Conservation (phyloP, 176 grass and related monocot genomes). For the Oryza nivara region DNA sequence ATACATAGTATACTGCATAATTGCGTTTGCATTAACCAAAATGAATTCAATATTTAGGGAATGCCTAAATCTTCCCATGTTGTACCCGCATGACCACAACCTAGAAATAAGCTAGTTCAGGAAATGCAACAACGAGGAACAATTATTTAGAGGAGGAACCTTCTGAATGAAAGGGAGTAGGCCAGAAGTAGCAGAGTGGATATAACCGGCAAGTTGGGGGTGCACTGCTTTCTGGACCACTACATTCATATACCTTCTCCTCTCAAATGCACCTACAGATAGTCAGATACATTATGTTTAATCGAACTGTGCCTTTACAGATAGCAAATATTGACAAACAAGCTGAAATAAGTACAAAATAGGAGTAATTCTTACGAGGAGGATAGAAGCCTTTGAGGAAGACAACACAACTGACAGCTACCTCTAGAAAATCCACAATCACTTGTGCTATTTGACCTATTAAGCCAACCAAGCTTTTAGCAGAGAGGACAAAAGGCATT, state of each 20-base stretch:
- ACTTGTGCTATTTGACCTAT: slow-evolving; percentile 80
- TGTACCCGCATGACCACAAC: background rate
- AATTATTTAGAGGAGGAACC: slow-evolving; percentile 57
- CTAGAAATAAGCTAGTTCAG: background rate
- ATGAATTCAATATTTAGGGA: background rate
- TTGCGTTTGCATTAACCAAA: background rate
- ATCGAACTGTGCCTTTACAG: slow-evolving; percentile 21
- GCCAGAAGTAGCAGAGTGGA: slow-evolving; percentile 63
- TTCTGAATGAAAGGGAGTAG: slow-evolving; percentile 84
- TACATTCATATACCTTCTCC: slow-evolving; percentile 98
- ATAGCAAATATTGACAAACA: background rate
- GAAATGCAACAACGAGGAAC: background rate
- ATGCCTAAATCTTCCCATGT: background rate
- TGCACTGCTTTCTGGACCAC: slow-evolving; percentile 90
- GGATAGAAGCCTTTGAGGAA: slow-evolving; percentile 95
- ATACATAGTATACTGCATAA: background rate
- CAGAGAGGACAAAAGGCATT: slow-evolving; percentile 6
- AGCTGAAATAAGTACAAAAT: slow-evolving; percentile 33
- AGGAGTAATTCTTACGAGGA: slow-evolving; percentile 50
- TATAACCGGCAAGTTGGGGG: slow-evolving; percentile 70
- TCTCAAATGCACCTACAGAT: slow-evolving; percentile 83
- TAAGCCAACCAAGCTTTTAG: slow-evolving; percentile 30
- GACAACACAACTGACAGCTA: slow-evolving; percentile 90
- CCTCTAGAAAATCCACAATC: slow-evolving; percentile 88
- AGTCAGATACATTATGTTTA: slow-evolving; percentile 31